Conservation (phyloP, 495 filamentous ascomycete genomes). For the Neurospora intermedia region DNA sequence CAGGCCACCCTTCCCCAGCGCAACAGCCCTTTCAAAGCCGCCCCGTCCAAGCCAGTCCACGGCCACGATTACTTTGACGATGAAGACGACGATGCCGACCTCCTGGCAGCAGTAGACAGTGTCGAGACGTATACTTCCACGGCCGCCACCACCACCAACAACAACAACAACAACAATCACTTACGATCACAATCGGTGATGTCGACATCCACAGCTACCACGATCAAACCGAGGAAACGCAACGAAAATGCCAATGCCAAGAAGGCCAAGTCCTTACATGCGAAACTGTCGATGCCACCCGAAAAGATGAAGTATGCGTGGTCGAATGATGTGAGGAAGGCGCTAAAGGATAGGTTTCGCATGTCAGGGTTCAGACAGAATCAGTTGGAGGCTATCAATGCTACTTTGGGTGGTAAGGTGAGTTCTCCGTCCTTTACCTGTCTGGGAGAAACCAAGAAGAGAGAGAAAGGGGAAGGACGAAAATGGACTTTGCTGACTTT, state of each 20-base stretch:
- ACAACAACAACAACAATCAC: background rate
- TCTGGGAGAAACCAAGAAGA: background rate
- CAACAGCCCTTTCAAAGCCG: background rate
- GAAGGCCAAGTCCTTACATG: conserved; percentile 13
- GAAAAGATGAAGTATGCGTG: conserved; percentile 48
- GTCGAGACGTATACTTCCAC: conserved; percentile 38
- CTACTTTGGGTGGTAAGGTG: conserved; percentile 64
- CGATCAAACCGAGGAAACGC: conserved; percentile 17
- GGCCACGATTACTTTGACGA: conserved; percentile 51
- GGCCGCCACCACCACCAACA: background rate
- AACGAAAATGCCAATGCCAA: conserved; percentile 7
- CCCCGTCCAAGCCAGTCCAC: background rate
- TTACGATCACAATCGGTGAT: conserved; percentile 20
- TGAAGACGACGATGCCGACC: conserved; percentile 61
- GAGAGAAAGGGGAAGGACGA: too few species aligned
- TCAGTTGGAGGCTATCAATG: conserved; percentile 92
- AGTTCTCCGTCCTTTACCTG: background rate
- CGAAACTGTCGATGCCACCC: conserved; percentile 21
- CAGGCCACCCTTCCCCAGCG: background rate
- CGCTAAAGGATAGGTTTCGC: conserved; percentile 68
- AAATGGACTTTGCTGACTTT: too few species aligned
- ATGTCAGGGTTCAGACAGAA: conserved; percentile 80
- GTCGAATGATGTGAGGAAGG: conserved; percentile 75
- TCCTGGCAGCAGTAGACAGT: conserved; percentile 51
- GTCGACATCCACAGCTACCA: conserved; percentile 25